A percentile compares a stretch with the other conserved stretches of the same genome.
These are phyloP conservation scores for Tanacetum coccineum DNA, from an alignment of 129 eudicot genomes.

Conservation along the genomic window DNA sequence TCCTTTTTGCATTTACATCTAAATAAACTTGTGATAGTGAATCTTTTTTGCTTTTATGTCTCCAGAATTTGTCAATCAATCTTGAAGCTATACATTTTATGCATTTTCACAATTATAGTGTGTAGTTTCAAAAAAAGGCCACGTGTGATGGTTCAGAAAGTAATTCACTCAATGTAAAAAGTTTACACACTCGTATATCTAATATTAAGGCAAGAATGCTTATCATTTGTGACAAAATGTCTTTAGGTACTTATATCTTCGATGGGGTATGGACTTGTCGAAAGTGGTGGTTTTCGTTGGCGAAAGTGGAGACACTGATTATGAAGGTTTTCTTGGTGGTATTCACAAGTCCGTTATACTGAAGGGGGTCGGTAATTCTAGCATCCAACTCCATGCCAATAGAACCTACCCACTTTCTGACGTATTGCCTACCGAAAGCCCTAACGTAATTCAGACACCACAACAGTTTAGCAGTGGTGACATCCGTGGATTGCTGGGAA, in stretches of 20 bases:
- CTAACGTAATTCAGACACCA: conserved; percentile 56
- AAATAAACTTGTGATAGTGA: background rate
- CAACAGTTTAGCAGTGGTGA: conserved; percentile 49
- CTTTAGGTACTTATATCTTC: conserved; percentile 88
- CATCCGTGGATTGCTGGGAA: conserved; percentile 43
- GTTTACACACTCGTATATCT: background rate
- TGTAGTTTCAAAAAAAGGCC: background rate
- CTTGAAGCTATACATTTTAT: background rate
- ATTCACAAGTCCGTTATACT: conserved; percentile 72
- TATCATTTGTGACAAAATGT: background rate
- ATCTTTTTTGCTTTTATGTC: background rate
- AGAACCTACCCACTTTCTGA: conserved; percentile 83
- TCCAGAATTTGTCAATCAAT: background rate
- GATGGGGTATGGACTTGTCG: conserved; percentile 92
- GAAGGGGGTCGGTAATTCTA: conserved; percentile 56
- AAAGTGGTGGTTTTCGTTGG: conserved; percentile 86
- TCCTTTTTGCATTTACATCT: background rate
- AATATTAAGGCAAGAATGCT: background rate
- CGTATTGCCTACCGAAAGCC: conserved; percentile 59
- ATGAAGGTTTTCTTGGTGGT: conserved; percentile 88
- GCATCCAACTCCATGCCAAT: conserved; percentile 66
- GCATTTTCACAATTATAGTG: background rate
- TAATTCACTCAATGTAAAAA: background rate
- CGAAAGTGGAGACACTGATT: conserved; percentile 95
- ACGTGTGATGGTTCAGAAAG: background rate